Conservation (phyloP, 805 yeast species). For the Saccharomycopsis babjevae region DNA sequence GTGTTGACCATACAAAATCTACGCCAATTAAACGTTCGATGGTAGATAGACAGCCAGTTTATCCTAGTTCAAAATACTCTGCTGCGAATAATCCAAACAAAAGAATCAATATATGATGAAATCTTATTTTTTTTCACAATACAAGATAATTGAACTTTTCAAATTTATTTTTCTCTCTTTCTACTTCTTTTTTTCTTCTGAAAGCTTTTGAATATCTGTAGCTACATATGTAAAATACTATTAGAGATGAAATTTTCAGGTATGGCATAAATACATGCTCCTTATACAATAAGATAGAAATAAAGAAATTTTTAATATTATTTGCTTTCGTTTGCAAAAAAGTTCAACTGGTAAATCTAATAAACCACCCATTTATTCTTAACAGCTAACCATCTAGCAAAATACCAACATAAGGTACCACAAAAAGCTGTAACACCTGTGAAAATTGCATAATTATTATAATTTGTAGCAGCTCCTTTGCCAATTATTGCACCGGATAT, state of each 20-base stretch:
- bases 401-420: slow-evolving; percentile 3
- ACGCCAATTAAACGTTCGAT: slow-evolving; percentile 44
- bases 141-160: too few species aligned
- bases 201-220: background rate
- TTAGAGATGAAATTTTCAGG: background rate
- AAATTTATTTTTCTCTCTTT: background rate
- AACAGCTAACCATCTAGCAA: slow-evolving; percentile 8
- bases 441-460: slow-evolving; percentile 6
- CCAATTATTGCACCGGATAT: slow-evolving; percentile 41
- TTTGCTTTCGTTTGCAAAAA: background rate
- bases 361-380: slow-evolving; percentile 3
- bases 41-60: slow-evolving; percentile 13
- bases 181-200: background rate
- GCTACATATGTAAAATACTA: background rate
- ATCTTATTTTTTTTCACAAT: background rate
- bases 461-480: slow-evolving; percentile 13
- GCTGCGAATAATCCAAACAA: background rate
- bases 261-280: background rate
- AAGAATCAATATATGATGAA: background rate
- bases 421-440: slow-evolving; percentile 2
- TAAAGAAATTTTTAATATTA: background rate
- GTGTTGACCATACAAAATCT: slow-evolving; percentile 59
- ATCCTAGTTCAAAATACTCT: slow-evolving; percentile 6
- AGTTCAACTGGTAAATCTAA: too few species aligned
- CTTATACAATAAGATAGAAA: background rate